Conservation (phyloP, 768 basidiomycete species). For the Tulasnella sp. region DNA sequence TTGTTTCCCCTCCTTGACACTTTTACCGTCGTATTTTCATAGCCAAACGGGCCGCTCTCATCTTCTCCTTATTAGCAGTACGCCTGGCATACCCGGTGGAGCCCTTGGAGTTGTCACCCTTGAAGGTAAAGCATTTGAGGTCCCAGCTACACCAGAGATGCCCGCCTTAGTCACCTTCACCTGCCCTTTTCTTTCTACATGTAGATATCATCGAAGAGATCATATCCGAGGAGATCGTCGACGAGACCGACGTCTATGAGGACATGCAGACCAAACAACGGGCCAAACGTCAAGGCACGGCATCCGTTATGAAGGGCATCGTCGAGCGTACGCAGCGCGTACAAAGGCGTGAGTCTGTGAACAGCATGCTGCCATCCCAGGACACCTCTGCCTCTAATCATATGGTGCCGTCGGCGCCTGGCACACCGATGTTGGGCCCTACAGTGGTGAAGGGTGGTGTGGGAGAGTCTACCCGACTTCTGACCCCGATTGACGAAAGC, state of each 20-base stretch:
- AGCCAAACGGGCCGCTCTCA: constrained; percentile 89
- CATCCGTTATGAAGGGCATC: constrained; percentile 48
- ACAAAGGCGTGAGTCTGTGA: neutral
- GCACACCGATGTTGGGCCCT: neutral
- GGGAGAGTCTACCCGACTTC: neutral
- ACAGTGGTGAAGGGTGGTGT: neutral
- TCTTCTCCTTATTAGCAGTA: constrained; percentile 70
- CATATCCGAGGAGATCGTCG: constrained; percentile 90
- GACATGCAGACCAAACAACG: constrained; percentile 72
- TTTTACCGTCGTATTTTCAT: constrained; percentile 33
- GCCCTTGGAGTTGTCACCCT: constrained; percentile 86
- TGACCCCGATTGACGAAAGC: constrained; percentile 4
- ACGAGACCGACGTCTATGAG: constrained; percentile 85
- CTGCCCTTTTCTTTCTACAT: neutral
- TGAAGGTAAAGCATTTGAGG: constrained; percentile 43
- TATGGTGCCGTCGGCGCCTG: neutral
- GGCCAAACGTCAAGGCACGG: constrained; percentile 60
- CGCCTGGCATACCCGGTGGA: constrained; percentile 73
- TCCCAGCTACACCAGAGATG: neutral
- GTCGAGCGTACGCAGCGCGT: constrained; percentile 6
- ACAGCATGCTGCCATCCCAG: too few relatives aligned
- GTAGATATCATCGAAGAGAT: constrained; percentile 53
- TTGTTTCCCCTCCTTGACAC: constrained; percentile 52
- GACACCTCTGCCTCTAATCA: neutral
- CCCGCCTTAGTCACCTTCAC: neutral